A percentile compares a stretch with the other conserved stretches of the same genome.
Evolutionary conservation across 2,329 filamentous ascomycete genomes (phyloP).

Genomic region (Emydomyces testavorans): DNA sequence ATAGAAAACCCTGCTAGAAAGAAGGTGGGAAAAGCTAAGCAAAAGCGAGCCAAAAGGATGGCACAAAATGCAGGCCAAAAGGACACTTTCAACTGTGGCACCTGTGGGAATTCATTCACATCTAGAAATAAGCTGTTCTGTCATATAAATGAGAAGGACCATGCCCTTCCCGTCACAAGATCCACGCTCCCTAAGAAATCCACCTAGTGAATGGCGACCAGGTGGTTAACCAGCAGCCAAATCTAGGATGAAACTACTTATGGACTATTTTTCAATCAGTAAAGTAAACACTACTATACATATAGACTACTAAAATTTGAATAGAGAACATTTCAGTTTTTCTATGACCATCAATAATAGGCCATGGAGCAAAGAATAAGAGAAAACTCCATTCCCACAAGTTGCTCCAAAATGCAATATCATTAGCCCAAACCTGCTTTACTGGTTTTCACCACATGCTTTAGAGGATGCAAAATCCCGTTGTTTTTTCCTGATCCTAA

Average conservation of each 20-base stretch:
- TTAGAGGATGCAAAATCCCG: conserved; percentile 75
- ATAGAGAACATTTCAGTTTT: too few relatives aligned
- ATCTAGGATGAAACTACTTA: too few relatives aligned
- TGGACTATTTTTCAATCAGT: too few relatives aligned
- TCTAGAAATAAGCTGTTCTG: conserved; percentile 62
- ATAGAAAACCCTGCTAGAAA: conserved; percentile 15
- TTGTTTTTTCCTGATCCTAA: conserved; percentile 74
- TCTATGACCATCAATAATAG: too few relatives aligned
- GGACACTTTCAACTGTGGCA: conserved; percentile 55
- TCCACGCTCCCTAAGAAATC: neutral
- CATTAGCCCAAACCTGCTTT: conserved; percentile 65
- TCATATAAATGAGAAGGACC: conserved; percentile 55
- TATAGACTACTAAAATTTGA: too few relatives aligned
- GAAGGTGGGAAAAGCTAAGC: conserved; percentile 43
- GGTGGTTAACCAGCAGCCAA: too few relatives aligned
- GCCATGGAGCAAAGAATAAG: neutral
- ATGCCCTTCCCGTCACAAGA: conserved; percentile 45
- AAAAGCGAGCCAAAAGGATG: conserved; percentile 42
- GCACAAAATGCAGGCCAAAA: conserved; percentile 24
- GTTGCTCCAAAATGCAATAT: neutral
- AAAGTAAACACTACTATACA: too few relatives aligned
- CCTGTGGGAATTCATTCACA: conserved; percentile 66
- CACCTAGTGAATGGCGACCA: too few relatives aligned
- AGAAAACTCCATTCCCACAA: too few relatives aligned
- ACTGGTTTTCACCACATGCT: conserved; percentile 73